phyloP scores from a whole-genome alignment of 2,329 filamentous ascomycete species.

The Ceratocystis harringtonii region DNA sequence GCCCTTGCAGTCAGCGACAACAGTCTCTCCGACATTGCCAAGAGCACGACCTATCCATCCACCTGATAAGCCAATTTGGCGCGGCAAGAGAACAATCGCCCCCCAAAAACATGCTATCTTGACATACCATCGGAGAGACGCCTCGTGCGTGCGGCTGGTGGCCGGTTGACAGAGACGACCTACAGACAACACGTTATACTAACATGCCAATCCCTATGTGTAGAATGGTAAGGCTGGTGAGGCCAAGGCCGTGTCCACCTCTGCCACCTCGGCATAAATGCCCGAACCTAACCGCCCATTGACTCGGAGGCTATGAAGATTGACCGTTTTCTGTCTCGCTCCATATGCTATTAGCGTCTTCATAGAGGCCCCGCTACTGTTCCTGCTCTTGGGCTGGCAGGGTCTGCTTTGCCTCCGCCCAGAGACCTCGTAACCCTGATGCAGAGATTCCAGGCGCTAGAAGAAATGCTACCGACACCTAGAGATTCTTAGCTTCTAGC shows the following conservation, averaged over 20 bases:
- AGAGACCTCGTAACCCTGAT: not conserved
- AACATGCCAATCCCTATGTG: slow-evolving; percentile 18
- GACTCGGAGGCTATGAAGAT: not conserved
- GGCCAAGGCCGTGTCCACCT: slow-evolving; percentile 46
- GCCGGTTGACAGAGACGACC: not conserved
- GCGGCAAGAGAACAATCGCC: no score
- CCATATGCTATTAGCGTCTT: not conserved
- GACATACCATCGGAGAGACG: no score
- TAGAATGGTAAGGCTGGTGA: slow-evolving; percentile 89
- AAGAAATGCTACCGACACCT: not conserved
- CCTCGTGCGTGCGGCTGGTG: not conserved
- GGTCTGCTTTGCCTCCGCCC: not conserved
- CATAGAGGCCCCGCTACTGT: not conserved
- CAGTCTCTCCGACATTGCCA: slow-evolving; percentile 23
- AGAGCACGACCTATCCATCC: slow-evolving; percentile 8
- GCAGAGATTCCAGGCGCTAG: not conserved
- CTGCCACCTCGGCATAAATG: slow-evolving; percentile 25
- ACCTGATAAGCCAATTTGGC: no score
- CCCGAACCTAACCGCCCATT: not conserved
- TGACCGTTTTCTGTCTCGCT: not conserved
- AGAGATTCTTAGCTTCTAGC: not conserved
- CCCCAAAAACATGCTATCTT: no score
- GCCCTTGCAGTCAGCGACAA: not conserved
- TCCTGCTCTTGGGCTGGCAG: not conserved
- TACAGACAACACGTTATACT: slow-evolving; percentile 9